Conservation (phyloP, 2,329 filamentous ascomycete genomes). For the Verticillium alfalfae region DNA sequence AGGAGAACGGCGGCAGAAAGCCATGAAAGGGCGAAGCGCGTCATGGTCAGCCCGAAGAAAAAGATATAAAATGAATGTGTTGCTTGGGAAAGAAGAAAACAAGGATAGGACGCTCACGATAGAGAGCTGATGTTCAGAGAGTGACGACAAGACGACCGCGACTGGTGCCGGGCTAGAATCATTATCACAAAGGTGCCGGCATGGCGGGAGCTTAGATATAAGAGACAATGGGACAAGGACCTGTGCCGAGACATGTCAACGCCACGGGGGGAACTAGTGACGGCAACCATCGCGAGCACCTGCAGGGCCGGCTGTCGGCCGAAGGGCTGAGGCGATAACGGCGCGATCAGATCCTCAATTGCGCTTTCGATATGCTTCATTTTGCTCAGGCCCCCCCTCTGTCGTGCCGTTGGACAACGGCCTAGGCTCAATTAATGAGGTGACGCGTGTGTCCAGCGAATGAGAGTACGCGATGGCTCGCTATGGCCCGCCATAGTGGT, state of each 20-base stretch:
- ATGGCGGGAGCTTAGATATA: background rate
- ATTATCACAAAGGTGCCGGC: background rate
- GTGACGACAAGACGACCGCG: background rate
- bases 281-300: background rate
- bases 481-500: background rate
- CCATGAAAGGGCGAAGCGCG: constrained; percentile 3
- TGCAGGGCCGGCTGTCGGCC: background rate
- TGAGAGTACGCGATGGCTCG: background rate
- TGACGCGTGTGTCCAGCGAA: background rate
- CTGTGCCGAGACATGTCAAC: background rate
- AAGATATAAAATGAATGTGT: background rate
- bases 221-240: background rate
- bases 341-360: background rate
- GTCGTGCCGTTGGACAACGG: background rate
- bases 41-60: constrained; percentile 2
- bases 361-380: background rate
- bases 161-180: background rate
- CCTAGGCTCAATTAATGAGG: background rate
- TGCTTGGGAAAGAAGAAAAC: background rate
- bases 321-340: background rate
- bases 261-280: background rate
- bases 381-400: background rate
- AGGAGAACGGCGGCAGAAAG: constrained; percentile 4
- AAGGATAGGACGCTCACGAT: constrained; percentile 1
- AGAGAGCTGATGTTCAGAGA: background rate